Conservation (phyloP, 139 green algal genomes). For the Zygnema circumcarinatum region DNA sequence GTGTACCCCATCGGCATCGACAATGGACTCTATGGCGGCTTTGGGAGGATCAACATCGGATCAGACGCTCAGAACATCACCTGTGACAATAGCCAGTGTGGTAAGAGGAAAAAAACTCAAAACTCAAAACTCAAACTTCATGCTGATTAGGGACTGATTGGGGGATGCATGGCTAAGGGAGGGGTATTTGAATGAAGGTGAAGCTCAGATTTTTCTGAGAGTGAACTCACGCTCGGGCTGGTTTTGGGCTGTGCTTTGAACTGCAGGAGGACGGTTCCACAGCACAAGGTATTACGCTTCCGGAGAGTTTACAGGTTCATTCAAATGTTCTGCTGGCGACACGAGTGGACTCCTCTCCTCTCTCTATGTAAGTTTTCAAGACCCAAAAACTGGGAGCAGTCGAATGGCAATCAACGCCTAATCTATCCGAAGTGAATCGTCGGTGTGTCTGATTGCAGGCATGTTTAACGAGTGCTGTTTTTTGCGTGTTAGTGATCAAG, state of each 20-base stretch:
- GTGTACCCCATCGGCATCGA: background rate
- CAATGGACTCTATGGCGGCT: background rate
- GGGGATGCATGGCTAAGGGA: background rate
- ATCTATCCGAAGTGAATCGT: conserved; percentile 4
- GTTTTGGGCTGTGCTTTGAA: background rate
- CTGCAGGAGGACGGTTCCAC: conserved; percentile 27
- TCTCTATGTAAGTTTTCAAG: conserved; percentile 46
- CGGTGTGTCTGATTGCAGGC: background rate
- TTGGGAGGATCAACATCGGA: background rate
- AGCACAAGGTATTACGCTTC: conserved; percentile 24
- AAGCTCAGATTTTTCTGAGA: background rate
- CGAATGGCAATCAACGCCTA: background rate
- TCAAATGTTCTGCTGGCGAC: conserved; percentile 40
- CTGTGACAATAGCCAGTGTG: background rate
- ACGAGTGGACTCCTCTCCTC: conserved; percentile 9
- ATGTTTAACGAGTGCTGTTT: background rate
- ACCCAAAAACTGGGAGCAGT: background rate
- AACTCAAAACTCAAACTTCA: no score
- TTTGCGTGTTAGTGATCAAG: background rate
- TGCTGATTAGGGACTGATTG: no score
- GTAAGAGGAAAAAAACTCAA: no score
- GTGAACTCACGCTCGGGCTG: background rate
- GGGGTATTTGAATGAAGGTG: background rate
- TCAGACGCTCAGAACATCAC: background rate
- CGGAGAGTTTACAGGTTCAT: conserved; percentile 12